A percentile compares a stretch with the other conserved stretches of the same genome.
These are phyloP conservation scores for Penicillium mononematosum DNA, from an alignment of 495 filamentous ascomycete genomes.

Conservation along the genomic window DNA sequence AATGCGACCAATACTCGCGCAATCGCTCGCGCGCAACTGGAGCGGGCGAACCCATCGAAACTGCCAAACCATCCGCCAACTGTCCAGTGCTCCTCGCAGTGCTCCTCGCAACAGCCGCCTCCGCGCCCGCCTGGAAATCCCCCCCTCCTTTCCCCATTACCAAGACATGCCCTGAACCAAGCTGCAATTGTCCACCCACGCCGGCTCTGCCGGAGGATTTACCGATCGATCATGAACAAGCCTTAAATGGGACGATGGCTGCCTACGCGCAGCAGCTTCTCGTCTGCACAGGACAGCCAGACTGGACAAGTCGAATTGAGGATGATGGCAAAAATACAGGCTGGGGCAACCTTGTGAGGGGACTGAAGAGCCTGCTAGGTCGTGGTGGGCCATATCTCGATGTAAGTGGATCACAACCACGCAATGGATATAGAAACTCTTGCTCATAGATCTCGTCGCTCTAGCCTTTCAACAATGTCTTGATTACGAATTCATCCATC, in stretches of 20 bases:
- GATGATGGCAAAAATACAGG: slow-evolving; percentile 51
- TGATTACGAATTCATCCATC: slow-evolving; percentile 71
- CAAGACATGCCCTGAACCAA: slow-evolving; percentile 66
- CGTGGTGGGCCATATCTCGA: slow-evolving; percentile 66
- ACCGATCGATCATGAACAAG: slow-evolving; percentile 70
- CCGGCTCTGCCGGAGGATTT: slow-evolving; percentile 63
- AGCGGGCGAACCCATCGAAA: slow-evolving; percentile 13
- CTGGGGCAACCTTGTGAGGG: slow-evolving; percentile 63
- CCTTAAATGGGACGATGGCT: slow-evolving; percentile 72
- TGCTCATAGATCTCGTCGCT: slow-evolving; percentile 2
- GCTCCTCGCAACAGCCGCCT: slow-evolving; percentile 21
- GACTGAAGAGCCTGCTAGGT: slow-evolving; percentile 65
- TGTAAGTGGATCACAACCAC: slow-evolving; percentile 48
- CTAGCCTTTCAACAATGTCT: slow-evolving; percentile 77
- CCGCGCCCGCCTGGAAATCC: slow-evolving; percentile 40
- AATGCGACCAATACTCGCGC: slow-evolving; percentile 11
- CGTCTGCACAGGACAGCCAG: slow-evolving; percentile 71
- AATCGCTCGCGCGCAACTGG: slow-evolving; percentile 23
- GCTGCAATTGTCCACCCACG: slow-evolving; percentile 66
- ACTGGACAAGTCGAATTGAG: slow-evolving; percentile 75
- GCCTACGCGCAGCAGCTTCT: slow-evolving; percentile 80
- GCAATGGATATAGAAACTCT: slow-evolving; percentile 1
- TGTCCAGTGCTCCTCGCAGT: slow-evolving; percentile 29
- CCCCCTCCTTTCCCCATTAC: slow-evolving; percentile 48
- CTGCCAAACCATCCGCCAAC: slow-evolving; percentile 14